A percentile compares a stretch with the other conserved stretches of the same genome.
Conservation (phyloP, 148 eudicot genomes). For the Gaultheria prostrata region DNA sequence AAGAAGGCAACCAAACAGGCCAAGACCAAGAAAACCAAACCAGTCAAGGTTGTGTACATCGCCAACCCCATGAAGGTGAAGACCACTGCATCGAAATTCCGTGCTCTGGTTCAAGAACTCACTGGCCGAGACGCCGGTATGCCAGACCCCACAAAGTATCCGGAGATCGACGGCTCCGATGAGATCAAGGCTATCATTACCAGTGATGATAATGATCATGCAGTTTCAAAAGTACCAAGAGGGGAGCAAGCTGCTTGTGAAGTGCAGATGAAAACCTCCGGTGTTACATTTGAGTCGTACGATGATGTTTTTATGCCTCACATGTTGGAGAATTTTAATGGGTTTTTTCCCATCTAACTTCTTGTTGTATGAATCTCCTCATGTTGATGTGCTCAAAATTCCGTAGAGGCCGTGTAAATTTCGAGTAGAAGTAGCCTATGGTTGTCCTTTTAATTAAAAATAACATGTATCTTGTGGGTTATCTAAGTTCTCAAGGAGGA, state of each 20-base stretch:
- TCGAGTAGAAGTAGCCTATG: not conserved
- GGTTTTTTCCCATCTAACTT: conserved; percentile 16
- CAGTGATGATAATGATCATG: not conserved
- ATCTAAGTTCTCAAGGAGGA: too few species aligned
- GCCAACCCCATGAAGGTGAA: conserved; percentile 52
- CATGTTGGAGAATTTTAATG: conserved; percentile 18
- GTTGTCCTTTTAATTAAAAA: not conserved
- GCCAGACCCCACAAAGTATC: not conserved
- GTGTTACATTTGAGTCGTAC: conserved; percentile 14
- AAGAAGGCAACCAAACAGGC: conserved; percentile 22
- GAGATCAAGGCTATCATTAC: not conserved
- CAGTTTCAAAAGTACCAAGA: not conserved
- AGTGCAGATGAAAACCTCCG: conserved; percentile 8
- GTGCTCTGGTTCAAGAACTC: conserved; percentile 49
- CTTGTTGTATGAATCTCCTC: not conserved
- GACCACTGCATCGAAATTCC: conserved; percentile 41
- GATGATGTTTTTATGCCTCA: conserved; percentile 18
- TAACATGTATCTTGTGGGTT: not conserved
- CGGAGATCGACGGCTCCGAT: not conserved
- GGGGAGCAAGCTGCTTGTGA: not conserved
- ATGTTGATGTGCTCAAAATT: not conserved
- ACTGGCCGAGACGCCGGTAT: conserved; percentile 45
- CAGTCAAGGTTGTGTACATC: conserved; percentile 57
- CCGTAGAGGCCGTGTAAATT: conserved; percentile 11
- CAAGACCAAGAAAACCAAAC: conserved; percentile 23